Evolutionary conservation across 768 basidiomycete genomes (phyloP).

Genomic region (Pleurotus platypus): DNA sequence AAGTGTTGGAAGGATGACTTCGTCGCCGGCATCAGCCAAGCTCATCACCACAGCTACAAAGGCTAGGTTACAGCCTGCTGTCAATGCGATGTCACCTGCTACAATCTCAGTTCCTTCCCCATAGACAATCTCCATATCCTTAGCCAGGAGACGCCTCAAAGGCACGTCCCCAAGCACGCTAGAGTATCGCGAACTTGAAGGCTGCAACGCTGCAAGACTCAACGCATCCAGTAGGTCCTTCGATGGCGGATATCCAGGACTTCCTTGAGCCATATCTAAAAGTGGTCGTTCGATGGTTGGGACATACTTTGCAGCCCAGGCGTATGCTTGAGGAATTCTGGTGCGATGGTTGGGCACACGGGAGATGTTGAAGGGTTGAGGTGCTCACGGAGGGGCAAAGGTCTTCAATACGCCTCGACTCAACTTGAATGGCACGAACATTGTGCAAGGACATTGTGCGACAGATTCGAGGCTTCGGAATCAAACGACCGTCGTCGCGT

Average conservation of each 20-base stretch:
- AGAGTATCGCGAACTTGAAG: slow-evolving; percentile 50
- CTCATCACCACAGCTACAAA: slow-evolving; percentile 61
- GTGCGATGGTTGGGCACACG: background rate
- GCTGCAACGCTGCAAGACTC: slow-evolving; percentile 36
- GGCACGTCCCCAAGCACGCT: slow-evolving; percentile 53
- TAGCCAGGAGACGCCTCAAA: slow-evolving; percentile 48
- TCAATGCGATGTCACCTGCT: slow-evolving; percentile 59
- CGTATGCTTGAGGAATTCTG: slow-evolving; percentile 56
- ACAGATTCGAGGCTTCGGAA: background rate
- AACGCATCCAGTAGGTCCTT: slow-evolving; percentile 46
- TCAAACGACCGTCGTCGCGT: too few relatives aligned
- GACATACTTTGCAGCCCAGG: slow-evolving; percentile 48
- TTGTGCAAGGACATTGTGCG: background rate
- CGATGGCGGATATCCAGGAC: slow-evolving; percentile 66
- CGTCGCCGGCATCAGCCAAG: slow-evolving; percentile 66
- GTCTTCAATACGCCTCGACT: background rate
- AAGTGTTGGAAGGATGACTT: slow-evolving; percentile 69
- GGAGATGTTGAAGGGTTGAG: background rate
- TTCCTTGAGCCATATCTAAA: slow-evolving; percentile 74
- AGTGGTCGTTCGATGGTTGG: slow-evolving; percentile 42
- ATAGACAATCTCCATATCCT: slow-evolving; percentile 63
- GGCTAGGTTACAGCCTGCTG: slow-evolving; percentile 72
- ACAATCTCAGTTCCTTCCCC: slow-evolving; percentile 44
- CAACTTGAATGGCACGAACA: background rate
- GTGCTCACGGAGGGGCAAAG: background rate